Base-by-base conservation (phyloP, 139 green algal genomes). In the Tetradesmus lagerheimii region DNA sequence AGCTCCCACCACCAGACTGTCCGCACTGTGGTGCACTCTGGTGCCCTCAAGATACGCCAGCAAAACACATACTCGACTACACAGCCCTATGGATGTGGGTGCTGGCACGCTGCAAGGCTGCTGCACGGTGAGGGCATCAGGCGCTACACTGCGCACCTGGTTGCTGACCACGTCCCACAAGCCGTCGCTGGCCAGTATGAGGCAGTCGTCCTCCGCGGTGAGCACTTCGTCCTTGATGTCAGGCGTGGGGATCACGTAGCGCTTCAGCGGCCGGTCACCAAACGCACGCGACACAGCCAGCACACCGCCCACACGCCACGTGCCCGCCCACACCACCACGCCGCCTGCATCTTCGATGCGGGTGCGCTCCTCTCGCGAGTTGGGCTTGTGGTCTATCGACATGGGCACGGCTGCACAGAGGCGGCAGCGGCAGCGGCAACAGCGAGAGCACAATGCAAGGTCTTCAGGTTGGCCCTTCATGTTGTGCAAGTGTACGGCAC, bases 371-470 rank as follows among this genome's bases (percentile, higher is more conserved):
- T 98, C 96, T 16, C 92, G 88, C 8, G 93, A 89, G 93, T 99
- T 98, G 71, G 98, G 98, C 93, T 99, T 99, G 94, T 99, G 98
- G 92, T 99, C 98, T 2, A 96, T 85, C 0, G 96, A 96, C 80
- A 99, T 85, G 14, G 93, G 35, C 2, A 96, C 67, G 0, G 94
- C 95, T 90, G 86, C 78, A 82, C 34, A 87, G 12, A 67, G 11
- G 43, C 41, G 67, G 45, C 78, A 20, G 27, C 25, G 38, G 29
- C 41, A 39, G 14, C 39, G 38, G 41, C 27, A 66, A 15, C 31
- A 43, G 18, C n/a, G 27, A 16, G 3, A 8, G 41, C 41, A 34
- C 77, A 83, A 34, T 47, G 12, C n/a, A 78, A 18, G 16, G 12
- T 39, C 67, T 41, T n/a, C 67, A 38, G 15, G n/a, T 4, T 16